Conservation (phyloP, 345 rosid genomes). For the Theobroma cacao region DNA sequence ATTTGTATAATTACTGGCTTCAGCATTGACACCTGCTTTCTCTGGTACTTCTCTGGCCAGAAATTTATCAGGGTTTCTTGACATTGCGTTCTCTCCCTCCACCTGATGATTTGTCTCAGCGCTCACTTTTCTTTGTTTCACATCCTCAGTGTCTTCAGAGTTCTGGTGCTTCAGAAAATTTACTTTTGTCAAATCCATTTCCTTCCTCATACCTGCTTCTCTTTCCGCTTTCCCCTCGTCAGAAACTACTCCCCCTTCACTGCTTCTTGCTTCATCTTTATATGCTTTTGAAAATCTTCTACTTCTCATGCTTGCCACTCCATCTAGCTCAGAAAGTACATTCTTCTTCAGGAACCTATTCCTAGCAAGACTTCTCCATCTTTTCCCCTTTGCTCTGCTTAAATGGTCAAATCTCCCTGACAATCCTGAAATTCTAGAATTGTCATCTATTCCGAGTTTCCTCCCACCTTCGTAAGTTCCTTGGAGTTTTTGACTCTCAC, state of each 20-base stretch:
- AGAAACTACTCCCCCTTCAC: slow-evolving; percentile 14
- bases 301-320: background rate
- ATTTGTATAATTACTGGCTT: background rate
- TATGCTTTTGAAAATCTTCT: slow-evolving; percentile 4
- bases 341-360: slow-evolving; percentile 29
- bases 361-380: slow-evolving; percentile 31
- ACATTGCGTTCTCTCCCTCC: slow-evolving; percentile 2
- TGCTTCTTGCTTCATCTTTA: background rate
- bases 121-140: background rate
- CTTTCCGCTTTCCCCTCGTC: background rate
- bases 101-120: background rate
- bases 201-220: background rate
- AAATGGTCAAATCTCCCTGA: slow-evolving; percentile 9
- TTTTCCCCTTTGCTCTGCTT: slow-evolving; percentile 29
- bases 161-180: slow-evolving; percentile 13
- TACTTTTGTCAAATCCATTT: background rate
- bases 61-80: background rate
- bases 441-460: slow-evolving; percentile 22
- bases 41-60: background rate
- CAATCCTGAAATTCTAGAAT: slow-evolving; percentile 4
- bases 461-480: slow-evolving; percentile 16
- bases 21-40: slow-evolving; percentile 5
- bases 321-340: slow-evolving; percentile 11
- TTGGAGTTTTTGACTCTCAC: background rate
- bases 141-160: slow-evolving; percentile 12